Evolutionary conservation across 2,329 filamentous ascomycete species (phyloP).

Genomic region (Teratosphaeriaceae sp.): DNA sequence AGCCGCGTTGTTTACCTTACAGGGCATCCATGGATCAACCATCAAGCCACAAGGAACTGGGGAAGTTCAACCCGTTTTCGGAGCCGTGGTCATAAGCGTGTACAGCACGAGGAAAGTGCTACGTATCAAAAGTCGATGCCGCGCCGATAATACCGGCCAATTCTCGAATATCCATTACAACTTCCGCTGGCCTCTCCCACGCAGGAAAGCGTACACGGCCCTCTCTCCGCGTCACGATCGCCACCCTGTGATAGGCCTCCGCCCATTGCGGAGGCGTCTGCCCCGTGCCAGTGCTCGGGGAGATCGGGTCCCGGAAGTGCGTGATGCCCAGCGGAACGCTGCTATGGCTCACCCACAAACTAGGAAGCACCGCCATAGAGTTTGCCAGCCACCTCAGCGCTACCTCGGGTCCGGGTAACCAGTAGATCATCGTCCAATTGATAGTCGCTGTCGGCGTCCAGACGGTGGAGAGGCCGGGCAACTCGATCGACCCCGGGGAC

Average conservation of each 20-base stretch:
- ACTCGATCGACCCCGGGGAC: constrained; percentile 2
- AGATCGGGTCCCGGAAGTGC: constrained; percentile 24
- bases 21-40: too few relatives aligned
- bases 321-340: constrained; percentile 36
- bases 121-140: not conserved
- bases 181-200: constrained; percentile 35
- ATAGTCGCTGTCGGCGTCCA: constrained; percentile 48
- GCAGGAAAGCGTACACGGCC: constrained; percentile 28
- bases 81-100: too few relatives aligned
- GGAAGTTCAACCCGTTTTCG: too few relatives aligned
- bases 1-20: too few relatives aligned
- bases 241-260: constrained; percentile 30
- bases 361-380: constrained; percentile 17
- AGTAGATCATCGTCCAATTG: constrained; percentile 55
- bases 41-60: too few relatives aligned
- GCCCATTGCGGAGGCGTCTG: constrained; percentile 31
- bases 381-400: constrained; percentile 47
- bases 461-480: constrained; percentile 12
- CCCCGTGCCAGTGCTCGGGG: constrained; percentile 3
- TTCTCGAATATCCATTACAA: constrained; percentile 37
- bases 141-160: constrained; percentile 21
- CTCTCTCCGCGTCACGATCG: constrained; percentile 32
- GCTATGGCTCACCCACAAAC: constrained; percentile 24
- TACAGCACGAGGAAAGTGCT: too few relatives aligned
- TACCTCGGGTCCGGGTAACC: constrained; percentile 60